Evolutionary conservation across 768 basidiomycete species (phyloP), one percentile per base, ranked within the genome.

Genomic region (Collybia sp.): DNA sequence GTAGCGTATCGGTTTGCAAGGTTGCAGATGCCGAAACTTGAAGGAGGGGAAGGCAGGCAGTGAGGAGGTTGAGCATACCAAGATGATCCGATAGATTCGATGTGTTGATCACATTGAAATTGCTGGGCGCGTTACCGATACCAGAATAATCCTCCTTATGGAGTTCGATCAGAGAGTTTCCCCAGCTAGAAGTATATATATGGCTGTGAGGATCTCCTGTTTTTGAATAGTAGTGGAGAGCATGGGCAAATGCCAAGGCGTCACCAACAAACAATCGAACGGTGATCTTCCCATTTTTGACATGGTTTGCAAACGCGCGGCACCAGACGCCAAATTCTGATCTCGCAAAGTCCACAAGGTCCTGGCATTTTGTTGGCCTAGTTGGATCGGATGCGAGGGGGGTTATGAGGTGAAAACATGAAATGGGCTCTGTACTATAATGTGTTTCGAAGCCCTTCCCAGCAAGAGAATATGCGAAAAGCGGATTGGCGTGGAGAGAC

Each of bases 11-110:
- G 1, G 74, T 75, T 37, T 72, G 65, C 5, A 79, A 51, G 1
- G 67, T 58, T 4, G 68, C 55, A 13, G 58, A 58, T 2, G 63
- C 54, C 12, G 51, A 48, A 10, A 44, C 42, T 13, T 58, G 58
- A 6, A 77, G 58, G 5, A 79, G 53, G 1, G 75, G 75, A 1
- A 64, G 45, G 0, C 68, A 53, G 3, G 60, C 58, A 30, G 67
- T 42, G 3, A 79, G 54, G 35, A 77, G 44, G 43, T 78, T 79
- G 15, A 78, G 48, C 10, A 76, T 55, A 0, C 75, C 77, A n/a
- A 72, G 20, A 51, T 74, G 73, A 52, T 79, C 76, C 1, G 59
- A 50, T 19, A 79, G 59, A 47, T 78, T 77, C 15, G 76, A 77
- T 0, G 76, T 71, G 30, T 79, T 75, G 31, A 79, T 71, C 44